Conservation (phyloP, 768 basidiomycete species). For the Hygrocybe coccinea region DNA sequence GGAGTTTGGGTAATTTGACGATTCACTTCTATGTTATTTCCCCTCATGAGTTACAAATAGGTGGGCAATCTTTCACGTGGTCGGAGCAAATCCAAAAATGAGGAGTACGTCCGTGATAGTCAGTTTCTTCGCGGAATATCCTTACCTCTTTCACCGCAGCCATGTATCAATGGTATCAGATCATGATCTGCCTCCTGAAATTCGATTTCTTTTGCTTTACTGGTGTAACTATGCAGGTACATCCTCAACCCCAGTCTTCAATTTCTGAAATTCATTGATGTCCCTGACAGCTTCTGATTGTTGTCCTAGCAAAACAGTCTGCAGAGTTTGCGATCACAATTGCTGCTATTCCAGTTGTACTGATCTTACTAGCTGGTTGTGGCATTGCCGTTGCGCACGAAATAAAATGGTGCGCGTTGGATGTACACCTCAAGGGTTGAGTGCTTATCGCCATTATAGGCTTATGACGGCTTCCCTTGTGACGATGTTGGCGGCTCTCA, state of each 20-base stretch:
- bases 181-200: constrained; percentile 82
- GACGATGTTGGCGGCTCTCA: constrained; percentile 72
- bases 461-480: constrained; percentile 68
- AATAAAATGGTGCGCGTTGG: constrained; percentile 59
- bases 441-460: constrained; percentile 33
- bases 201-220: constrained; percentile 87
- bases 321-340: constrained; percentile 81
- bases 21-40: constrained; percentile 5
- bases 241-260: background rate
- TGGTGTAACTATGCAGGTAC: constrained; percentile 84
- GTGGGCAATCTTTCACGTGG: constrained; percentile 88
- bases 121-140: constrained; percentile 3
- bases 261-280: background rate
- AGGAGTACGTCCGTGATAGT: constrained; percentile 52
- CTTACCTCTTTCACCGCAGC: constrained; percentile 35
- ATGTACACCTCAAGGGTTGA: background rate
- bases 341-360: constrained; percentile 75
- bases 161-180: constrained; percentile 87
- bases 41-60: constrained; percentile 33
- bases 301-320: constrained; percentile 58
- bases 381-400: constrained; percentile 73
- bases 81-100: constrained; percentile 80
- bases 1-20: constrained; percentile 72
- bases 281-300: constrained; percentile 63
- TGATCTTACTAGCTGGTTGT: constrained; percentile 59